These are phyloP conservation scores for Colletotrichum cordylinicola DNA, from an alignment of 2,329 filamentous ascomycete genomes.

Conservation along the genomic window DNA sequence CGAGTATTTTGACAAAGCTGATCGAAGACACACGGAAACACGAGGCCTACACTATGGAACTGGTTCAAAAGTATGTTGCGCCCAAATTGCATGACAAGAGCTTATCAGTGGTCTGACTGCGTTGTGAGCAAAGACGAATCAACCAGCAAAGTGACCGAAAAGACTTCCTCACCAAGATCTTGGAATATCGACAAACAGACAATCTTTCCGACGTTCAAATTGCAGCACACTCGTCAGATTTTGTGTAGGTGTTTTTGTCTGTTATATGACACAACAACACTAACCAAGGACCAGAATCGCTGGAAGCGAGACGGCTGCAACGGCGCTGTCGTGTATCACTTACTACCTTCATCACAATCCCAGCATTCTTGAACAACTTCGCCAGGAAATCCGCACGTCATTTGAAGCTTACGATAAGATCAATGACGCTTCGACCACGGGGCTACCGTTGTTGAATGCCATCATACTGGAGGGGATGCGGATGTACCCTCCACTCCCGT, in stretches of 20 bases:
- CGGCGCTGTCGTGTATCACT: background rate
- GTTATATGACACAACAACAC: too few relatives aligned
- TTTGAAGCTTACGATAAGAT: conserved; percentile 26
- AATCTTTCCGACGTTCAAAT: conserved; percentile 31
- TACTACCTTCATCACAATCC: background rate
- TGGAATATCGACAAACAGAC: background rate
- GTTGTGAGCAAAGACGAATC: background rate
- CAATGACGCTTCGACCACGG: conserved; percentile 47
- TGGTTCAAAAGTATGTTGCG: background rate
- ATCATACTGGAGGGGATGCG: conserved; percentile 63
- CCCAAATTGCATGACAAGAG: conserved; percentile 27
- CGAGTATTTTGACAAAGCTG: background rate
- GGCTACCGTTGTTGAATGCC: conserved; percentile 61
- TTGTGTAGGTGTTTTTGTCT: conserved; percentile 24
- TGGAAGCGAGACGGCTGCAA: background rate
- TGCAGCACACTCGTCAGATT: conserved; percentile 30
- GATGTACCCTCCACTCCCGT: conserved; percentile 50
- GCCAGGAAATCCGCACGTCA: conserved; percentile 47
- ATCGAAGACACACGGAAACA: background rate
- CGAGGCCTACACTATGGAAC: background rate
- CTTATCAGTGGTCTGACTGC: background rate
- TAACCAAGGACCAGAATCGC: background rate
- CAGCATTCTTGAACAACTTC: conserved; percentile 42
- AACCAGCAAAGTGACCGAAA: background rate
- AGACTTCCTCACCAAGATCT: conserved; percentile 2